Percentiles rank a stretch among this genome's conserved stretches.
phyloP scores from a whole-genome alignment of 169 alveolate genomes.

The Ichthyophthirius multifiliis region DNA sequence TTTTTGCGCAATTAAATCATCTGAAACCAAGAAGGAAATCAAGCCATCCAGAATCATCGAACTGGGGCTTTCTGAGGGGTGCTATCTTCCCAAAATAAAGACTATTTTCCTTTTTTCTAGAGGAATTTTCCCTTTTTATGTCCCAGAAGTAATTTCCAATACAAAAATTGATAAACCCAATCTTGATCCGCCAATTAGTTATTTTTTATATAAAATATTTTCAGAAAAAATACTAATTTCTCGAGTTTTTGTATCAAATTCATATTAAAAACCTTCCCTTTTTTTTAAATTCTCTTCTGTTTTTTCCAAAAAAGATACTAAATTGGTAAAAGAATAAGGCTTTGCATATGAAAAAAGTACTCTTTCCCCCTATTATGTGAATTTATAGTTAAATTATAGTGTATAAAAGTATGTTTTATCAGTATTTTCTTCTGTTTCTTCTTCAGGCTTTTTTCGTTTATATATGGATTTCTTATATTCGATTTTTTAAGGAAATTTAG shows the following conservation, averaged over 20 bases:
- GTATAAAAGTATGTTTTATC: background rate
- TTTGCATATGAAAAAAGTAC: background rate
- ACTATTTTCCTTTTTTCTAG: background rate
- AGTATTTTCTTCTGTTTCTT: background rate
- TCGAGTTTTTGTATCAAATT: background rate
- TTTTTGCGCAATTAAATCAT: background rate
- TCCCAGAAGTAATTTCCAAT: background rate
- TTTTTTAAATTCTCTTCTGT: background rate
- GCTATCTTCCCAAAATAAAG: background rate
- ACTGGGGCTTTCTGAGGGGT: background rate
- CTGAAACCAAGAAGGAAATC: background rate
- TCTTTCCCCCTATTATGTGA: background rate
- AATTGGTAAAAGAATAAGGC: background rate
- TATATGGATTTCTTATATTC: background rate
- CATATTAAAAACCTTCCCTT: background rate
- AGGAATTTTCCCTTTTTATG: background rate
- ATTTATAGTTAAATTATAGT: background rate
- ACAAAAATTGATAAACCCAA: background rate
- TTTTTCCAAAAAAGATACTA: background rate
- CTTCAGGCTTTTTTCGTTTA: background rate
- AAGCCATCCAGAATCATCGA: background rate
- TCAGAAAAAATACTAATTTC: background rate
- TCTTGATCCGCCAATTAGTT: background rate
- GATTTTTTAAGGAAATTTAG: background rate
- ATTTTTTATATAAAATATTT: background rate